Conservation (phyloP, 805 yeast species). For the Barnettozyma salicaria region DNA sequence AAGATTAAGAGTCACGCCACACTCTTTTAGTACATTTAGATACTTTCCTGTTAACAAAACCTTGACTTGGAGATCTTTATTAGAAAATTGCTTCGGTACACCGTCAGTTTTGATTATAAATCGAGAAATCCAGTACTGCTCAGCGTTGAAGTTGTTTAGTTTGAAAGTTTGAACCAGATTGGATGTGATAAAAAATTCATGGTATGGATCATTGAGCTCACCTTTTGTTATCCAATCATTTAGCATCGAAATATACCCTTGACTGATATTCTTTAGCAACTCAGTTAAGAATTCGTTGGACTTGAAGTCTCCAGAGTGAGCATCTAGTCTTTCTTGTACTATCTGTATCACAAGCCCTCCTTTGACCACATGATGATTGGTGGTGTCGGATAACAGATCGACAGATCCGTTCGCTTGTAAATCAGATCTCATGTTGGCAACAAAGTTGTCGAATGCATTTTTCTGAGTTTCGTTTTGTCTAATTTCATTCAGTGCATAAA, state of each 20-base stretch:
- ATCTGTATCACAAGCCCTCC: slow-evolving; percentile 72
- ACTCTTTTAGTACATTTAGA: slow-evolving; percentile 61
- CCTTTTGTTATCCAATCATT: slow-evolving; percentile 80
- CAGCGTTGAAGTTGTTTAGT: slow-evolving; percentile 35
- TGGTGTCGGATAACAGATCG: slow-evolving; percentile 47
- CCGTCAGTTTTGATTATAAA: slow-evolving; percentile 73
- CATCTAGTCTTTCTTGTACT: slow-evolving; percentile 50
- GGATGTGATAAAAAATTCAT: slow-evolving; percentile 70
- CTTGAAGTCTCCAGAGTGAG: slow-evolving; percentile 58
- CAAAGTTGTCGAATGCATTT: slow-evolving; percentile 37
- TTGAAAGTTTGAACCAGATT: slow-evolving; percentile 23
- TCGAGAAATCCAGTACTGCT: slow-evolving; percentile 68
- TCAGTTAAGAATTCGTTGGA: slow-evolving; percentile 45
- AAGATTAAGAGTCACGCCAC: slow-evolving; percentile 38
- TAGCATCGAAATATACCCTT: slow-evolving; percentile 59
- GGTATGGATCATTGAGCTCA: slow-evolving; percentile 64
- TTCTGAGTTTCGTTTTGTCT: slow-evolving; percentile 29
- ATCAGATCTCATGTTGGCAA: slow-evolving; percentile 36
- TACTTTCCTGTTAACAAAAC: slow-evolving; percentile 81
- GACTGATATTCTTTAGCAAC: slow-evolving; percentile 54
- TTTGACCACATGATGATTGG: slow-evolving; percentile 50
- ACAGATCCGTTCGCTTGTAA: slow-evolving; percentile 37
- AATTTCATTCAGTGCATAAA: slow-evolving; percentile 42
- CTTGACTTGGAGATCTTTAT: slow-evolving; percentile 50
- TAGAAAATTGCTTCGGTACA: slow-evolving; percentile 56